These are phyloP conservation scores for Coniochaeta sp. DNA, from an alignment of 2,329 filamentous ascomycete species.

Conservation along the genomic window DNA sequence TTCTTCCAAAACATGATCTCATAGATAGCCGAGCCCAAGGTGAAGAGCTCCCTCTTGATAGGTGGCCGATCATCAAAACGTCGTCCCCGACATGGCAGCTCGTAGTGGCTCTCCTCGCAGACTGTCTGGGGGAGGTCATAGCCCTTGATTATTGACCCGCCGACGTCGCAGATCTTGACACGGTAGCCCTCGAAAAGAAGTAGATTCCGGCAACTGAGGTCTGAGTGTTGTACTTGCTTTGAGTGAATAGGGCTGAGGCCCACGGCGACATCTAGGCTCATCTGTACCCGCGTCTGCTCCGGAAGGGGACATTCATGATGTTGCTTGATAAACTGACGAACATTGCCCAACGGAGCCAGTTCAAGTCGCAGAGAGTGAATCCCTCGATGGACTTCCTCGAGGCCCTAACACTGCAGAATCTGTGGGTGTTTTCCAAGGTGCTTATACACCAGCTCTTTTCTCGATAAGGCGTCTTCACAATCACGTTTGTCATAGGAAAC, in stretches of 20 bases:
- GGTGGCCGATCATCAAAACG: background rate
- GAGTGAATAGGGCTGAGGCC: background rate
- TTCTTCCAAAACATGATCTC: constrained; percentile 4
- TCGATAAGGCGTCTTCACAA: constrained; percentile 23
- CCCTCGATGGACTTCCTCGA: background rate
- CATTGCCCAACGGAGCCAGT: background rate
- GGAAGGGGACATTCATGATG: background rate
- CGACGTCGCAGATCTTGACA: constrained; percentile 5
- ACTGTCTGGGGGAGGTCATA: background rate
- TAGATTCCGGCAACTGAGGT: constrained; percentile 4
- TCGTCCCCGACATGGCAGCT: background rate
- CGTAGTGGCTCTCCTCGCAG: background rate
- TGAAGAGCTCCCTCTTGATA: constrained; percentile 3
- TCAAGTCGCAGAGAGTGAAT: background rate
- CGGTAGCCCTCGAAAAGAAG: constrained; percentile 4
- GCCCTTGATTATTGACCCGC: background rate
- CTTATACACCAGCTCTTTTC: constrained; percentile 15
- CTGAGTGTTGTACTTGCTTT: background rate
- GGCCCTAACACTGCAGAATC: constrained; percentile 3
- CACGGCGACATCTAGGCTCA: background rate
- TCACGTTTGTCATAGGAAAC: constrained; percentile 14
- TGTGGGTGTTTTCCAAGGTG: constrained; percentile 3
- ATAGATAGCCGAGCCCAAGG: constrained; percentile 1
- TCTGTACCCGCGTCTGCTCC: background rate
- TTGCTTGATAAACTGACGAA: background rate